Percentiles rank a stretch among this genome's conserved stretches.
Conservation (phyloP, 1,139 yeast genomes). For the Zygosaccharomyces sapae region DNA sequence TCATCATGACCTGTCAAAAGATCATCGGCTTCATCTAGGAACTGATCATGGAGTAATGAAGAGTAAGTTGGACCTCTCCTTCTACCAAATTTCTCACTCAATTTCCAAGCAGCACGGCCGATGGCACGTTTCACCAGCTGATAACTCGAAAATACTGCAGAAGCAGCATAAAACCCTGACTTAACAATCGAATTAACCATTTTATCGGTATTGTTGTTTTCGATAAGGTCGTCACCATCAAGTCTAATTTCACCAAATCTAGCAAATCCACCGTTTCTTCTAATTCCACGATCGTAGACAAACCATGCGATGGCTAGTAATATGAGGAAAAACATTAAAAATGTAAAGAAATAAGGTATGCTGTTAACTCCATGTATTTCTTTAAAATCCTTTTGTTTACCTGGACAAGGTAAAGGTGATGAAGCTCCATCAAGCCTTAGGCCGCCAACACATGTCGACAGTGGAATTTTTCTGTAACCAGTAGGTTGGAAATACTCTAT, state of each 20-base stretch:
- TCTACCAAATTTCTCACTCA: constrained; percentile 21
- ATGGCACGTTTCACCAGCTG: constrained; percentile 20
- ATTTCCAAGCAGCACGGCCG: constrained; percentile 12
- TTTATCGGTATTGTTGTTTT: constrained; percentile 59
- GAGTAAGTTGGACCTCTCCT: constrained; percentile 35
- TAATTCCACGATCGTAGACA: constrained; percentile 75
- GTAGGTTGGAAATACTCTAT: constrained; percentile 75
- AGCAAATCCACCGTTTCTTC: constrained; percentile 75
- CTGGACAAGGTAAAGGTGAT: constrained; percentile 74
- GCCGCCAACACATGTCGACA: constrained; percentile 75
- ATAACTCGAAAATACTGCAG: constrained; percentile 31
- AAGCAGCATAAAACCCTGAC: constrained; percentile 50
- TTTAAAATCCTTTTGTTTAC: constrained; percentile 65
- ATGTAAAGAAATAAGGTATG: constrained; percentile 29
- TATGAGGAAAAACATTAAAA: constrained; percentile 48
- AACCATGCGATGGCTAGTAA: constrained; percentile 61
- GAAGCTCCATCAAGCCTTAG: constrained; percentile 58
- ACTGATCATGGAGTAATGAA: constrained; percentile 33
- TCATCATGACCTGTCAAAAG: constrained; percentile 37
- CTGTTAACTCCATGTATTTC: constrained; percentile 49
- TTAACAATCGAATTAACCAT: constrained; percentile 59
- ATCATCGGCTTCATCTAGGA: constrained; percentile 37
- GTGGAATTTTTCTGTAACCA: constrained; percentile 71
- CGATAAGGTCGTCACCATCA: constrained; percentile 67
- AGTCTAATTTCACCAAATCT: constrained; percentile 83